Conservation (phyloP, 306 rosid species). For the Amphicarpaea edgeworthii region DNA sequence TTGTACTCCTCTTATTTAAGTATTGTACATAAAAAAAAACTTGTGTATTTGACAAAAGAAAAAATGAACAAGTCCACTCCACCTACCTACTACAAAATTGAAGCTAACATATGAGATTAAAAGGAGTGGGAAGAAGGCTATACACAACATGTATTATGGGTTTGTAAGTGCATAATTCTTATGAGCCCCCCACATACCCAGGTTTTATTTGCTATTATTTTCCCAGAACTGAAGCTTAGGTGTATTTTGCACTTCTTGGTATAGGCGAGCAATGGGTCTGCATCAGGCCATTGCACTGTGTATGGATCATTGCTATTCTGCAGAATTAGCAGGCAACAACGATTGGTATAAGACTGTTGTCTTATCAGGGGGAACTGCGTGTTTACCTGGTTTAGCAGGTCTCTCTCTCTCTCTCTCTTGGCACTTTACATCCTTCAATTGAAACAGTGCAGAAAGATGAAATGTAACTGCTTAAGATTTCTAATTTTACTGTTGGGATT, state of each 20-base stretch:
- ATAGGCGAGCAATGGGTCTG: constrained; percentile 79
- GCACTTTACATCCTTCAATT: neutral
- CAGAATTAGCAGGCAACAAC: constrained; percentile 62
- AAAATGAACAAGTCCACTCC: neutral
- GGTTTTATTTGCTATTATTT: constrained; percentile 6
- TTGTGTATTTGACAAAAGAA: neutral
- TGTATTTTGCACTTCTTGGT: constrained; percentile 32
- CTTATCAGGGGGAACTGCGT: constrained; percentile 80
- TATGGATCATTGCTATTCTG: constrained; percentile 79
- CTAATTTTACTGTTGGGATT: constrained; percentile 26
- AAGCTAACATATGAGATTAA: neutral
- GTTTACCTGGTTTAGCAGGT: constrained; percentile 91
- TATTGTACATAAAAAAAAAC: neutral
- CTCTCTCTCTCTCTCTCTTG: neutral
- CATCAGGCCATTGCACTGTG: constrained; percentile 90
- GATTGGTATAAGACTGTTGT: constrained; percentile 80
- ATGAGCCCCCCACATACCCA: neutral
- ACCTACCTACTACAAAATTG: constrained; percentile 1
- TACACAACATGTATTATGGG: neutral
- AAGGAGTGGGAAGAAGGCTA: neutral
- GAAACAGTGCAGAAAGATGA: constrained; percentile 16
- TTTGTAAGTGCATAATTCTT: neutral
- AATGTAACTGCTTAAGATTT: neutral
- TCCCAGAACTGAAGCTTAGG: neutral
- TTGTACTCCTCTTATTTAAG: neutral